Evolutionary conservation across 257 asterid species (phyloP).

Genomic region (Handroanthus guayacan): DNA sequence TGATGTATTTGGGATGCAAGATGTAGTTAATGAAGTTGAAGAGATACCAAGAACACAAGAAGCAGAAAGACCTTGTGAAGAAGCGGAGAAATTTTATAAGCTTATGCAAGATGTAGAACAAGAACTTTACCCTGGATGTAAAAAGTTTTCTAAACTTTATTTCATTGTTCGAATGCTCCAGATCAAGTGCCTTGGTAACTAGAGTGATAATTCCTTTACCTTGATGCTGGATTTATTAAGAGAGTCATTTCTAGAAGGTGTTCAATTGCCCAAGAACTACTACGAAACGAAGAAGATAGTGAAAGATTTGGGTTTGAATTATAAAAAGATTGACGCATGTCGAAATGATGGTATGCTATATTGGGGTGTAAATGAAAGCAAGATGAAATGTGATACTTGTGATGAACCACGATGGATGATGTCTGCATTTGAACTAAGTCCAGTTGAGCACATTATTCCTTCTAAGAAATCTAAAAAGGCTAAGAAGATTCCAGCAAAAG

Average conservation of each 20-base stretch:
- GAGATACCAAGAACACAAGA: no score
- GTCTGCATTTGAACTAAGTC: neutral
- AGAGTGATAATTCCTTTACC: constrained; percentile 18
- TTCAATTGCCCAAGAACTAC: constrained; percentile 10
- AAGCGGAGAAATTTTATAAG: no score
- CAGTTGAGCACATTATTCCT: neutral
- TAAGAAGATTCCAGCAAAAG: neutral
- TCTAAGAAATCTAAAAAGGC: neutral
- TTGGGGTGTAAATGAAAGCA: neutral
- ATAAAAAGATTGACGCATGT: constrained; percentile 27
- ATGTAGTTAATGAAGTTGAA: no score
- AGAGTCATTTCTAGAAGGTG: neutral
- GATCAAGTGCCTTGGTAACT: constrained; percentile 3
- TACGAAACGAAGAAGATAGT: constrained; percentile 20
- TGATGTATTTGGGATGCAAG: neutral
- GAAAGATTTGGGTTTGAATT: constrained; percentile 27
- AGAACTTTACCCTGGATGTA: no score
- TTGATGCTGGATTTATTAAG: constrained; percentile 17
- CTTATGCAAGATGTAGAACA: no score
- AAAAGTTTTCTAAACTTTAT: no score
- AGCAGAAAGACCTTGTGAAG: no score
- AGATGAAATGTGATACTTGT: neutral
- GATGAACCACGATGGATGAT: neutral
- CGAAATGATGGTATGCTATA: constrained; percentile 29
- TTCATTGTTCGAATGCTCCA: no score